Evolutionary conservation across 2,329 filamentous ascomycete genomes (phyloP).

Genomic region (Juglanconis oblonga): DNA sequence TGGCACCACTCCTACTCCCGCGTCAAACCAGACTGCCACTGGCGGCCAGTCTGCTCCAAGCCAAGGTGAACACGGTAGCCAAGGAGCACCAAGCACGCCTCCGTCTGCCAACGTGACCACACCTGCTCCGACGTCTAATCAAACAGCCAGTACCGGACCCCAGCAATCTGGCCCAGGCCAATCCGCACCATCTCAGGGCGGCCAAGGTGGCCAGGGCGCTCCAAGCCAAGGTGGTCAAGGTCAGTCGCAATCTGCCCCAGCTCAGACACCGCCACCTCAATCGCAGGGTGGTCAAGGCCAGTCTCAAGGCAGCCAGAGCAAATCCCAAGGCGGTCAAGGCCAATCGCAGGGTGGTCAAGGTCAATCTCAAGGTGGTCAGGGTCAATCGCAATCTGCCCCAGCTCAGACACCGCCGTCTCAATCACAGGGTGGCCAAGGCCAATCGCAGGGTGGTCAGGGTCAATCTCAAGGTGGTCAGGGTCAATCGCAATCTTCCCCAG

Average conservation of each 20-base stretch:
- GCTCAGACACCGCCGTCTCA: neutral
- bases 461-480: neutral
- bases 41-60: neutral
- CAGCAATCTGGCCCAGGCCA: neutral
- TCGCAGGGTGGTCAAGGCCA: neutral
- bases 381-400: neutral
- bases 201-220: constrained; percentile 6
- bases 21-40: constrained; percentile 5
- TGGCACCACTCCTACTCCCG: constrained; percentile 5
- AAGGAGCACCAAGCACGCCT: neutral
- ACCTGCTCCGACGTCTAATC: constrained; percentile 5
- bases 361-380: neutral
- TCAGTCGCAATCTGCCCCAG: constrained; percentile 2
- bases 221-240: constrained; percentile 2
- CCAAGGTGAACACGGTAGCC: neutral
- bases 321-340: neutral
- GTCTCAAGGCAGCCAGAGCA: neutral
- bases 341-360: neutral
- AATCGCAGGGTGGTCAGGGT: neutral
- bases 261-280: neutral
- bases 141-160: neutral
- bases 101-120: constrained; percentile 5
- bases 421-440: neutral
- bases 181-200: neutral
- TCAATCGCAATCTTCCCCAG: neutral